phyloP scores from a whole-genome alignment of 1,284 basidiomycete genomes.

The Papiliotrema flavescens region DNA sequence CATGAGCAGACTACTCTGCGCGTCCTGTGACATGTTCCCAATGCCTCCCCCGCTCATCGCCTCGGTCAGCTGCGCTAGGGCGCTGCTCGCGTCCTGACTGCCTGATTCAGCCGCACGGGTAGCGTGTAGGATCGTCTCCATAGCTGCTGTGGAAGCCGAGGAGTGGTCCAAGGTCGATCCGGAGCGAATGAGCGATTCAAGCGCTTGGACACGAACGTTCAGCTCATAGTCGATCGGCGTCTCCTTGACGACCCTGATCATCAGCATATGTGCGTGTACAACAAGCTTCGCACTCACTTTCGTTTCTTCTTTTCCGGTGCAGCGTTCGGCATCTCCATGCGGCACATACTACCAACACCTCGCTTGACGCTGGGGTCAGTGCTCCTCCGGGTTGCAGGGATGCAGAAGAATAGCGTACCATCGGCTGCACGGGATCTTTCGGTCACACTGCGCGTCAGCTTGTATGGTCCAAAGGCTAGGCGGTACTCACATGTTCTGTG shows the following conservation, averaged over 20 bases:
- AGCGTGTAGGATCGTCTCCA: constrained; percentile 43
- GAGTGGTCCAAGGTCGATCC: constrained; percentile 36
- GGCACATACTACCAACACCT: constrained; percentile 44
- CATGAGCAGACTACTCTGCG: constrained; percentile 38
- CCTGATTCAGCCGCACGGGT: constrained; percentile 40
- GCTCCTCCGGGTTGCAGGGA: background rate
- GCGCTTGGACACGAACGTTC: constrained; percentile 36
- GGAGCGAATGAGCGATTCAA: constrained; percentile 43
- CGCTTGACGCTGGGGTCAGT: constrained; percentile 35
- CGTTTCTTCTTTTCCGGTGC: constrained; percentile 34
- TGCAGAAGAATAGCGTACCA: constrained; percentile 22
- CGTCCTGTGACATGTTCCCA: constrained; percentile 31
- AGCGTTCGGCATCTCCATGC: constrained; percentile 39
- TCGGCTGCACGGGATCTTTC: constrained; percentile 46
- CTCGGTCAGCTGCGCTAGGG: constrained; percentile 36
- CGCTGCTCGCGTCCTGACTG: constrained; percentile 37
- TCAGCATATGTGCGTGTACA: background rate
- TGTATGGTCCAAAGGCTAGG: no score
- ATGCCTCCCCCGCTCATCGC: constrained; percentile 24
- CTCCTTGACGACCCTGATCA: constrained; percentile 15
- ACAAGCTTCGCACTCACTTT: constrained; percentile 25
- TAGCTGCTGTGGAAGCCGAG: constrained; percentile 34
- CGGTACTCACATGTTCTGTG: constrained; percentile 35
- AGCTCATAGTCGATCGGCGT: constrained; percentile 41
- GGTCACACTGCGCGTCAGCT: constrained; percentile 37